Conservation (phyloP, 1,284 basidiomycete genomes). For the Cryptococcus sp. region DNA sequence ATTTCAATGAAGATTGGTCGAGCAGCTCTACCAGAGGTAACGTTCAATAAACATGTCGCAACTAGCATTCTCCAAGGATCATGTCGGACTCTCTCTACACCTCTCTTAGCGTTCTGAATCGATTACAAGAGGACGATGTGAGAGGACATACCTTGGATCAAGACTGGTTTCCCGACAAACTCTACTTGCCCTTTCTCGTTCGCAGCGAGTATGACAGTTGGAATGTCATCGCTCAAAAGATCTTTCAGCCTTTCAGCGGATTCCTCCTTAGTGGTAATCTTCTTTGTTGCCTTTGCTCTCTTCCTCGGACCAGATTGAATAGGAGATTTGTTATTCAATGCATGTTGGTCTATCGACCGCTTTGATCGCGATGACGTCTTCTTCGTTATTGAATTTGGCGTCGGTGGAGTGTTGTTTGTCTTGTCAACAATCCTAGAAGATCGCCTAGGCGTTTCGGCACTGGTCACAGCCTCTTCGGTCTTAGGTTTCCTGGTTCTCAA, state of each 20-base stretch:
- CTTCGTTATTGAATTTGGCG: not conserved
- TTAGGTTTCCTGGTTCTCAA: not conserved
- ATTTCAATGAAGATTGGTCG: constrained; percentile 18
- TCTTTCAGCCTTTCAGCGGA: not conserved
- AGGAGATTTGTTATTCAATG: not conserved
- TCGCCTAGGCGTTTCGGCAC: not conserved
- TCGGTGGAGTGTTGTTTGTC: not conserved
- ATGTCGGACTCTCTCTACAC: constrained; percentile 19
- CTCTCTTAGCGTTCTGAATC: not conserved
- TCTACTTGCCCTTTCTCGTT: constrained; percentile 15
- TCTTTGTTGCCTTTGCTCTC: not conserved
- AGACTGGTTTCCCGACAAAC: constrained; percentile 17
- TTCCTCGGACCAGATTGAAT: not conserved
- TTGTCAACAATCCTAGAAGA: not conserved
- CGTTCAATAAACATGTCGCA: constrained; percentile 24
- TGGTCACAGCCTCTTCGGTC: not conserved
- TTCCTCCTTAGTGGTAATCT: not conserved
- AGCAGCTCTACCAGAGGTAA: constrained; percentile 23
- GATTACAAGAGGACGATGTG: not conserved
- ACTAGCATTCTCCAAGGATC: constrained; percentile 31
- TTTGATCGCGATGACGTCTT: not conserved
- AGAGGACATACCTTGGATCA: constrained; percentile 20
- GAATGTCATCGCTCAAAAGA: not conserved
- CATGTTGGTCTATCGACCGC: not conserved
- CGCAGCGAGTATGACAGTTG: not conserved